Conservation (phyloP, 495 filamentous ascomycete genomes). For the Parachaetomium inaequale region DNA sequence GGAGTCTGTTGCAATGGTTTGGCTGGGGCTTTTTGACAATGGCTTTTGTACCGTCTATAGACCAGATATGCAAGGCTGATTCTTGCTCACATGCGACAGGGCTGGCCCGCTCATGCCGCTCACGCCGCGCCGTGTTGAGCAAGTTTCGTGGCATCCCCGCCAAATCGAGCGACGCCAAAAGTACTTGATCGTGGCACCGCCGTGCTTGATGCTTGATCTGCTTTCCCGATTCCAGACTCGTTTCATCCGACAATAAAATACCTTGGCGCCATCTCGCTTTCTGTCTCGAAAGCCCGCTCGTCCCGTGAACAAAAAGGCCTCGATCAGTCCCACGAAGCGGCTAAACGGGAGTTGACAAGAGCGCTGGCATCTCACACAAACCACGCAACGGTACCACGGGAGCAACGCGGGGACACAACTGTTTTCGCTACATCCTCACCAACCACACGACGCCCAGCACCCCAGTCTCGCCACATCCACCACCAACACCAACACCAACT, state of each 20-base stretch:
- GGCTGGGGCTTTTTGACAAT: neutral
- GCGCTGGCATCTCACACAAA: neutral
- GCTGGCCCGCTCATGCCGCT: neutral
- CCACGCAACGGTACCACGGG: neutral
- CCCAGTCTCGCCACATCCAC: neutral
- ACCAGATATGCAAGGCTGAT: neutral
- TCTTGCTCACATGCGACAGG: neutral
- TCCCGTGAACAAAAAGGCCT: neutral
- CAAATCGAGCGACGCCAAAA: neutral
- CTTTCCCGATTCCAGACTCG: neutral
- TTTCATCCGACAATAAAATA: neutral
- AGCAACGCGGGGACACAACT: neutral
- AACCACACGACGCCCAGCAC: neutral
- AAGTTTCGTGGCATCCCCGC: slow-evolving; percentile 7
- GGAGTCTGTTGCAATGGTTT: neutral
- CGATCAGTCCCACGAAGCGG: slow-evolving; percentile 9
- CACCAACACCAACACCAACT: neutral
- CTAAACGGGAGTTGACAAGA: slow-evolving; percentile 10
- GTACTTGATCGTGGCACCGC: neutral
- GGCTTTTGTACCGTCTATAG: too few relatives aligned
- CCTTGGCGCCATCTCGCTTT: neutral
- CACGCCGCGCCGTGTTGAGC: slow-evolving; percentile 2
- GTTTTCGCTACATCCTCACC: neutral
- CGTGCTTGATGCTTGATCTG: neutral
- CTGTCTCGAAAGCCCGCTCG: neutral